phyloP scores from a whole-genome alignment of 1,284 basidiomycete genomes.

The Coniferiporia weirii region DNA sequence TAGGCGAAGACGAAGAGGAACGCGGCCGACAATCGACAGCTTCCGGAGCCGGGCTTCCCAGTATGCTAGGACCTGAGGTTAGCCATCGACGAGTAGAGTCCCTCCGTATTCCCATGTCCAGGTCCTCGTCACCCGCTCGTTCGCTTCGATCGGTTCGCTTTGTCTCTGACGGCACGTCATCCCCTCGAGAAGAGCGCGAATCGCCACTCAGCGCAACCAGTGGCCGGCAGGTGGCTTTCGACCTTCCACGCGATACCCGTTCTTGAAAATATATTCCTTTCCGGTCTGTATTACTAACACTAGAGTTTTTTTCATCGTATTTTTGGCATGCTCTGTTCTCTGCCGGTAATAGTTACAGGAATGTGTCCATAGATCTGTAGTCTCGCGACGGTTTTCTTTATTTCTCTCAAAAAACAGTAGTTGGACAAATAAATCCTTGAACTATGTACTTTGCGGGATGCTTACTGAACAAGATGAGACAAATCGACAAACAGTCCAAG shows the following conservation, averaged over 20 bases:
- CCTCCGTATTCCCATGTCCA: constrained; percentile 6
- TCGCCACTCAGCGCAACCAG: not conserved
- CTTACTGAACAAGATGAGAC: constrained; percentile 2
- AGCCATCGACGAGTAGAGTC: constrained; percentile 17
- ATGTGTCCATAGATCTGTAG: constrained; percentile 1
- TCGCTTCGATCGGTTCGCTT: constrained; percentile 21
- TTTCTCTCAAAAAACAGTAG: too few species aligned
- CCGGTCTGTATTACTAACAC: not conserved
- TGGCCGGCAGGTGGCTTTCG: constrained; percentile 14
- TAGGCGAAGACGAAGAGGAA: constrained; percentile 10
- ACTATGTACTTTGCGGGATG: too few species aligned
- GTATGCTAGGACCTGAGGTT: not conserved
- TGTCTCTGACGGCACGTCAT: constrained; percentile 13
- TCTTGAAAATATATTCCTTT: not conserved
- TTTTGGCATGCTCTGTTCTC: too few species aligned
- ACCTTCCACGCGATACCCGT: constrained; percentile 11
- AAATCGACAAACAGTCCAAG: constrained; percentile 13
- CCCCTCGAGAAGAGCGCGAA: constrained; percentile 8
- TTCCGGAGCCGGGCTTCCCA: not conserved
- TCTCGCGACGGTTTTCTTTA: too few species aligned
- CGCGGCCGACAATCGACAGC: constrained; percentile 8
- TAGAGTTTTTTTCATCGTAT: not conserved
- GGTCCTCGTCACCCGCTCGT: constrained; percentile 21
- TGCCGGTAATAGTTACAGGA: not conserved
- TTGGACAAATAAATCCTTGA: too few species aligned